A percentile compares a stretch with the other conserved stretches of the same genome.
phyloP scores from a whole-genome alignment of 1,139 yeast genomes.

The Hansenula lynferdii region DNA sequence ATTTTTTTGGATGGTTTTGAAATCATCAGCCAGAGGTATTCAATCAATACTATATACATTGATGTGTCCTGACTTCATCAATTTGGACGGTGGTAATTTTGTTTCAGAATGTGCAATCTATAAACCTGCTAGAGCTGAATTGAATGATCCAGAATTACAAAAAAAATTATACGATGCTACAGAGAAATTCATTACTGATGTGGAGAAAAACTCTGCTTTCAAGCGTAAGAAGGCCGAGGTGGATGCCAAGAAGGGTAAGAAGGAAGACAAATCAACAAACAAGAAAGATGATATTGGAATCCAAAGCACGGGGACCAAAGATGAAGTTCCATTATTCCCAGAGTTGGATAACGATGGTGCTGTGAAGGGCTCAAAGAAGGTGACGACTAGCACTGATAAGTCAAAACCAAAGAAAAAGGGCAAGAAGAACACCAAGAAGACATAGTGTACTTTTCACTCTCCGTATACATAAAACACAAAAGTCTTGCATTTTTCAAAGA shows the following conservation, averaged over 20 bases:
- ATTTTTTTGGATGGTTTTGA: constrained; percentile 73
- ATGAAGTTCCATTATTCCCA: constrained; percentile 12
- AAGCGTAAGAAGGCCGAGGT: constrained; percentile 44
- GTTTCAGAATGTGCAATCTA: constrained; percentile 68
- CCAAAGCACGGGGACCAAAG: not conserved
- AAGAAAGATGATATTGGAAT: constrained; percentile 3
- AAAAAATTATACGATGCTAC: constrained; percentile 59
- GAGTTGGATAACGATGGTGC: constrained; percentile 8
- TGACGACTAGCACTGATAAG: not conserved
- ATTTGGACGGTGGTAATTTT: constrained; percentile 59
- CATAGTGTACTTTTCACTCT: not conserved
- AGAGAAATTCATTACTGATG: constrained; percentile 43
- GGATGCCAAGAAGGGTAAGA: not conserved
- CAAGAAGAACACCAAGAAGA: not conserved
- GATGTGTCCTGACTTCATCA: constrained; percentile 64
- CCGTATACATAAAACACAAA: too few species aligned
- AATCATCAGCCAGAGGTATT: constrained; percentile 72
- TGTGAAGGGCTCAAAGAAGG: not conserved
- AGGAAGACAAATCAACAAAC: not conserved
- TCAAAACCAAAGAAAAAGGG: not conserved
- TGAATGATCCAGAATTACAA: constrained; percentile 57
- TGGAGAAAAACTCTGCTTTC: constrained; percentile 71
- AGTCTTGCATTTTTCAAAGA: too few species aligned
- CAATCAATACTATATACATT: constrained; percentile 71
- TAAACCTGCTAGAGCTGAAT: constrained; percentile 57